These are phyloP conservation scores for Solanum ossicruentum DNA, from an alignment of 257 asterid species.

Conservation along the genomic window DNA sequence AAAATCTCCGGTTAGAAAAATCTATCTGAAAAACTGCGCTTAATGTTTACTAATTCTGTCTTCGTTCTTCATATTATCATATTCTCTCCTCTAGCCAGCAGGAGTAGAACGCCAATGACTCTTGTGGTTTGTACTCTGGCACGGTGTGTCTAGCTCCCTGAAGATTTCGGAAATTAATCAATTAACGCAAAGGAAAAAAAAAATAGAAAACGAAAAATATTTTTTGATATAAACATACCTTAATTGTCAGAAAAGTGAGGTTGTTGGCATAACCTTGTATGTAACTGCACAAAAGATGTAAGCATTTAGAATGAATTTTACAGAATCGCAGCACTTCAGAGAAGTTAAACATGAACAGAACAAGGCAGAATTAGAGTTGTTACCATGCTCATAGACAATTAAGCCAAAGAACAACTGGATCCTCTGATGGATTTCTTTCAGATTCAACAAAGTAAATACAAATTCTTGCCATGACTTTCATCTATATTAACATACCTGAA, in stretches of 20 bases:
- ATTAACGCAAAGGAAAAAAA: not conserved
- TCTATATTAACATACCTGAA: constrained; percentile 62
- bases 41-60: no score
- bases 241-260: constrained; percentile 74
- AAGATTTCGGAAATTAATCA: not conserved
- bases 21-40: no score
- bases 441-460: constrained; percentile 88
- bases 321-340: not conserved
- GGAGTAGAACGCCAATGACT: constrained; percentile 61
- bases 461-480: constrained; percentile 52
- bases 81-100: constrained; percentile 59
- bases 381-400: constrained; percentile 92
- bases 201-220: not conserved
- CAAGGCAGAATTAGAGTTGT: not conserved
- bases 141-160: constrained; percentile 96
- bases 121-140: constrained; percentile 83
- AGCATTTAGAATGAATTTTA: not conserved
- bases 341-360: not conserved
- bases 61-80: not conserved
- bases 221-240: constrained; percentile 24
- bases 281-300: constrained; percentile 29
- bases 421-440: constrained; percentile 51
- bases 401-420: constrained; percentile 93
- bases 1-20: no score
- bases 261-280: constrained; percentile 61